Evolutionary conservation across 2,329 filamentous ascomycete genomes (phyloP).

Genomic region (Trichocomaceae sp.): DNA sequence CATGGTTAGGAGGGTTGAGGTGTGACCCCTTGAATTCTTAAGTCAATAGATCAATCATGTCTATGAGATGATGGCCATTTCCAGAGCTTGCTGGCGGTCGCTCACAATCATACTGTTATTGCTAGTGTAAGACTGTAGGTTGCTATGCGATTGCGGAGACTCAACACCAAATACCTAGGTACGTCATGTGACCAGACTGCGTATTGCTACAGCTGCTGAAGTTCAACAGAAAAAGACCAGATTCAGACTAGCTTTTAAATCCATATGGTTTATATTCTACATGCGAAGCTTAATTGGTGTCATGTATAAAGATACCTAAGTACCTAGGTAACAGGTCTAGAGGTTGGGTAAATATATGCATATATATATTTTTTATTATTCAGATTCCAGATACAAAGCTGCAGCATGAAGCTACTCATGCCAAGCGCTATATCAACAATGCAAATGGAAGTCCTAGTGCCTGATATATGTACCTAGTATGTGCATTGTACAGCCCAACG

Average conservation of each 20-base stretch:
- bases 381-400: neutral
- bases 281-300: neutral
- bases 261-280: neutral
- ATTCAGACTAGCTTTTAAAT: too few relatives aligned
- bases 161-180: neutral
- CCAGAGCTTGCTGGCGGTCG: neutral
- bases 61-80: neutral
- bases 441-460: neutral
- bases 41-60: conserved; percentile 2
- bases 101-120: neutral
- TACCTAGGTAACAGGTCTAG: too few relatives aligned
- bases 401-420: neutral
- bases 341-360: neutral
- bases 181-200: conserved; percentile 4
- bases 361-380: neutral
- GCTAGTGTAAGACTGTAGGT: neutral
- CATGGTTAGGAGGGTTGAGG: conserved; percentile 48
- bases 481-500: conserved; percentile 6
- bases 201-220: neutral
- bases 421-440: neutral
- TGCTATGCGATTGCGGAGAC: neutral
- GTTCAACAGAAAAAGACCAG: too few relatives aligned
- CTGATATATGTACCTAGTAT: conserved; percentile 8
- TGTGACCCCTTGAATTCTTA: conserved; percentile 1
- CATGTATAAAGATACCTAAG: too few relatives aligned